phyloP scores from a whole-genome alignment of 2,329 filamentous ascomycete species.

The Pleoardoris graminearum region DNA sequence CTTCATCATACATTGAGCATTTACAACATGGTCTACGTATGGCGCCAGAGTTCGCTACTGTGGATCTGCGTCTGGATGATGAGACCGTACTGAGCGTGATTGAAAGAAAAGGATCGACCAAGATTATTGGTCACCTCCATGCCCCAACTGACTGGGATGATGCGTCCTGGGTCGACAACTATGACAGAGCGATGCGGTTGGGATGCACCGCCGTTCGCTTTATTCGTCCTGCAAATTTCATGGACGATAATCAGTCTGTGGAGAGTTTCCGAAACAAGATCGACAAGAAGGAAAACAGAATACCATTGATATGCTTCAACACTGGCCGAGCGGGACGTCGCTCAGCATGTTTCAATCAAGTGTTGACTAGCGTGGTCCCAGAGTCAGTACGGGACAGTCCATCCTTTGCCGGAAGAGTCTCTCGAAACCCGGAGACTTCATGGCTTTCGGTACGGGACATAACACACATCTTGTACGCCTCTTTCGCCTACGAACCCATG shows the following conservation, averaged over 20 bases:
- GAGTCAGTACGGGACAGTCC: conserved; percentile 46
- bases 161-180: conserved; percentile 59
- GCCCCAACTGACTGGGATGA: conserved; percentile 60
- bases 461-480: conserved; percentile 66
- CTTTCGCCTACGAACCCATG: conserved; percentile 69
- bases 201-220: conserved; percentile 67
- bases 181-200: conserved; percentile 59
- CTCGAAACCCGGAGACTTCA: conserved; percentile 47
- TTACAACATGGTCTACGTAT: conserved; percentile 64
- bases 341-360: conserved; percentile 68
- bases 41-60: conserved; percentile 61
- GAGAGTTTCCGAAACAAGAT: conserved; percentile 59
- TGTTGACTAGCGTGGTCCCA: conserved; percentile 64
- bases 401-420: conserved; percentile 43
- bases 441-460: conserved; percentile 64
- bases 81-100: conserved; percentile 56
- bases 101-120: conserved; percentile 58
- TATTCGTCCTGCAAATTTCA: conserved; percentile 58
- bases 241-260: conserved; percentile 67
- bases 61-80: conserved; percentile 64
- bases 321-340: conserved; percentile 64
- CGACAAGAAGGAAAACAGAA: conserved; percentile 47
- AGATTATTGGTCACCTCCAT: conserved; percentile 63
- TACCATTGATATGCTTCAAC: conserved; percentile 67
- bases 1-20: conserved; percentile 57